These are phyloP conservation scores for Anacardium occidentale DNA, from an alignment of 345 rosid species.

Conservation along the genomic window DNA sequence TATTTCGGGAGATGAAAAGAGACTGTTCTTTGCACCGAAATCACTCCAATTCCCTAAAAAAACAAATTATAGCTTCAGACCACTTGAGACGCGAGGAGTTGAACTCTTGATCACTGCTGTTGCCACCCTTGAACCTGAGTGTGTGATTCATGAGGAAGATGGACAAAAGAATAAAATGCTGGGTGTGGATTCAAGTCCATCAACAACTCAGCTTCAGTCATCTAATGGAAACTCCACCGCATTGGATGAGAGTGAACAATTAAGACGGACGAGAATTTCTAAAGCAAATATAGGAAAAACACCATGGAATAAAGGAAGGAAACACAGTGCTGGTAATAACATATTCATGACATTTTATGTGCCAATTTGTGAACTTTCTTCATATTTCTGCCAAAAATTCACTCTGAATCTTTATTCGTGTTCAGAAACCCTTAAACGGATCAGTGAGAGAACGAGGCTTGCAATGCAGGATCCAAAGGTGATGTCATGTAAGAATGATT, in stretches of 20 bases:
- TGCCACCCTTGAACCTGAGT: slow-evolving; percentile 43
- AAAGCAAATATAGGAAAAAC: slow-evolving; percentile 86
- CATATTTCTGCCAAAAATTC: not conserved
- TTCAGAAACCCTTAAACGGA: slow-evolving; percentile 81
- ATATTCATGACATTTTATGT: slow-evolving; percentile 8
- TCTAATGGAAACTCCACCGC: slow-evolving; percentile 31
- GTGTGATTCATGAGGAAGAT: slow-evolving; percentile 22
- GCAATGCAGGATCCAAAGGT: slow-evolving; percentile 99
- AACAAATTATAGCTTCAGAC: slow-evolving; percentile 19
- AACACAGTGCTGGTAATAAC: slow-evolving; percentile 77
- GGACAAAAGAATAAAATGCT: slow-evolving; percentile 26
- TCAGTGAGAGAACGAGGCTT: slow-evolving; percentile 79
- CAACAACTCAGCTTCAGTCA: slow-evolving; percentile 19
- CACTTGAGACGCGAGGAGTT: slow-evolving; percentile 26
- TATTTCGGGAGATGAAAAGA: slow-evolving; percentile 32
- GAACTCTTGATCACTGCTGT: slow-evolving; percentile 37
- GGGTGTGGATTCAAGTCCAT: slow-evolving; percentile 30
- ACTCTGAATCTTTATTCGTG: slow-evolving; percentile 5
- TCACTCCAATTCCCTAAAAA: slow-evolving; percentile 35
- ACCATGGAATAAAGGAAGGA: slow-evolving; percentile 99
- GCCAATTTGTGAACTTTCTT: slow-evolving; percentile 5
- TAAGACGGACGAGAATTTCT: slow-evolving; percentile 84
- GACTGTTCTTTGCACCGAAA: slow-evolving; percentile 34
- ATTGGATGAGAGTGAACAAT: slow-evolving; percentile 58
- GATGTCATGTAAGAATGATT: slow-evolving; percentile 90